Conservation (phyloP, 208 protist species). For the Trypanosoma theileri region DNA sequence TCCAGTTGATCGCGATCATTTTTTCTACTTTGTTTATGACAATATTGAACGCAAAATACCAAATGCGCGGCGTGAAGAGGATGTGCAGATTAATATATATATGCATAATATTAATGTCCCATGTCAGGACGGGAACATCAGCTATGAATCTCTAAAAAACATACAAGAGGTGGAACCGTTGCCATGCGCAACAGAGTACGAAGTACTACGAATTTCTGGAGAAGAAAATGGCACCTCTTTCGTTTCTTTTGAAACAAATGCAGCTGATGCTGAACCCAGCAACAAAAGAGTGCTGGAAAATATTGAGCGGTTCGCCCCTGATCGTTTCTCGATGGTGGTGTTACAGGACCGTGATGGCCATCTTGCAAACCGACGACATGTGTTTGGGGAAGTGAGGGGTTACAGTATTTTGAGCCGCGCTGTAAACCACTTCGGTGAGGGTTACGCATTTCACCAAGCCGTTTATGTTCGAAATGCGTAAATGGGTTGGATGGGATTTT, state of each 20-base stretch:
- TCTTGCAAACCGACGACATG: constrained; percentile 26
- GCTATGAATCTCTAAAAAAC: constrained; percentile 16
- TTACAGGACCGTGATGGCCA: constrained; percentile 62
- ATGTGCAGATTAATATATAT: constrained; percentile 79
- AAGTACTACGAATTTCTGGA: constrained; percentile 60
- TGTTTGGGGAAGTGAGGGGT: constrained; percentile 41
- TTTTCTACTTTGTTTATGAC: constrained; percentile 88
- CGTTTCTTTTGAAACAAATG: constrained; percentile 82
- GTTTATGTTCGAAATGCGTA: constrained; percentile 38
- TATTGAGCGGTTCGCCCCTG: constrained; percentile 50
- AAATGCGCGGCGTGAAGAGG: constrained; percentile 31
- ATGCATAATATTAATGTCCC: constrained; percentile 68
- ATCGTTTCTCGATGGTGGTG: constrained; percentile 63
- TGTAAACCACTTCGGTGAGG: constrained; percentile 73
- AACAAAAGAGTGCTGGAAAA: constrained; percentile 33
- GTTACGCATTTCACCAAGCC: constrained; percentile 79
- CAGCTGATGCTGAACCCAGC: constrained; percentile 24
- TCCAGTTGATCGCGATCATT: constrained; percentile 85
- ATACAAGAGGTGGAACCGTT: constrained; percentile 39
- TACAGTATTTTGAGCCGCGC: constrained; percentile 67
- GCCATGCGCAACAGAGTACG: constrained; percentile 45
- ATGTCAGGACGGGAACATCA: constrained; percentile 11
- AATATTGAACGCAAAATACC: constrained; percentile 35
- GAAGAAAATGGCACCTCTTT: constrained; percentile 19
- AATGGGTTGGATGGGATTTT: neutral